phyloP scores from a whole-genome alignment of 2,329 filamentous ascomycete species.

The Hypoxylon sp. region DNA sequence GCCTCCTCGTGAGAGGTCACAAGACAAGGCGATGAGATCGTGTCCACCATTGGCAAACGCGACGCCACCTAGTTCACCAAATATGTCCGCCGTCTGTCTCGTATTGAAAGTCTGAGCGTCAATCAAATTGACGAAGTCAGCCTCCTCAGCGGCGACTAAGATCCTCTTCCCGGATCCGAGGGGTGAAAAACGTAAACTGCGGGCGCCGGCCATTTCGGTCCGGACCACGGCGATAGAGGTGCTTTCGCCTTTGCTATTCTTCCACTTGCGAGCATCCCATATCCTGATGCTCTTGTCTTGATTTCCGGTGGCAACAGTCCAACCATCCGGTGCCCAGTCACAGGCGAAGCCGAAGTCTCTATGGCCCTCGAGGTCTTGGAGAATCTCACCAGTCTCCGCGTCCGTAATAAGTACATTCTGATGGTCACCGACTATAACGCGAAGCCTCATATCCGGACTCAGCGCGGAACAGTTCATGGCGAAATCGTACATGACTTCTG shows the following conservation, averaged over 20 bases:
- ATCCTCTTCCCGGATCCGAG: slow-evolving; percentile 76
- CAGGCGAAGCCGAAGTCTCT: slow-evolving; percentile 81
- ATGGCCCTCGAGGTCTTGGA: slow-evolving; percentile 73
- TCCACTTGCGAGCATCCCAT: slow-evolving; percentile 82
- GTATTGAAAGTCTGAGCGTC: slow-evolving; percentile 74
- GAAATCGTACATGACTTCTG: slow-evolving; percentile 67
- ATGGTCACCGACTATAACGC: slow-evolving; percentile 80
- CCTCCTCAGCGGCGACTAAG: slow-evolving; percentile 81
- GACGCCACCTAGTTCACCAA: slow-evolving; percentile 81
- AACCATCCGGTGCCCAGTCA: slow-evolving; percentile 84
- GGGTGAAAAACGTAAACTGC: slow-evolving; percentile 80
- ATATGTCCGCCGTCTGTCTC: slow-evolving; percentile 80
- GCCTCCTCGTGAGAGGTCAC: slow-evolving; percentile 76
- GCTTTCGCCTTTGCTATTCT: slow-evolving; percentile 63
- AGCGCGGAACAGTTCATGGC: slow-evolving; percentile 81
- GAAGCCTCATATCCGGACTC: slow-evolving; percentile 78
- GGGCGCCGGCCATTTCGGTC: slow-evolving; percentile 77
- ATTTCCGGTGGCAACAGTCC: slow-evolving; percentile 81
- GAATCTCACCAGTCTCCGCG: slow-evolving; percentile 73
- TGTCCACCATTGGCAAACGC: slow-evolving; percentile 76
- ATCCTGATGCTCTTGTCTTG: slow-evolving; percentile 82
- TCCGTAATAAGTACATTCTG: slow-evolving; percentile 76
- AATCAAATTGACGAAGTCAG: slow-evolving; percentile 80
- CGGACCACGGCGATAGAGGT: slow-evolving; percentile 68
- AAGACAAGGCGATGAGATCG: slow-evolving; percentile 77